Evolutionary conservation across 176 grass and related monocot species (phyloP).

Genomic region (Musa schizocarpa): DNA sequence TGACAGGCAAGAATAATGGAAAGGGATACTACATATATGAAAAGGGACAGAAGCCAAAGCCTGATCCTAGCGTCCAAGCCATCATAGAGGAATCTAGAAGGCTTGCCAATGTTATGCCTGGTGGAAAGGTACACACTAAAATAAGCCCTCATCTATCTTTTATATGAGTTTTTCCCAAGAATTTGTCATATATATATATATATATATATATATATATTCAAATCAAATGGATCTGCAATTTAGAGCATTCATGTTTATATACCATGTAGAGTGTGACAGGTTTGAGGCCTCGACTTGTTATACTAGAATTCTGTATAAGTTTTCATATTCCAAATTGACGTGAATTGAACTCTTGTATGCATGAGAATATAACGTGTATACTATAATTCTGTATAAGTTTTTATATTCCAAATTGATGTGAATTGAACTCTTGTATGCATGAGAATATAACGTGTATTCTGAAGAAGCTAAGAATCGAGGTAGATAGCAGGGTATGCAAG

Average conservation of each 20-base stretch:
- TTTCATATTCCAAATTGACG: too few relatives aligned
- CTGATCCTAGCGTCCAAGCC: constrained; percentile 66
- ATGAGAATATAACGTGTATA: too few relatives aligned
- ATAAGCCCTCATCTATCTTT: neutral
- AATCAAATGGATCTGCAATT: neutral
- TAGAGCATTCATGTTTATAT: neutral
- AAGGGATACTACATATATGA: constrained; percentile 96
- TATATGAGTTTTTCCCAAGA: neutral
- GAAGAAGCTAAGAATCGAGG: too few relatives aligned
- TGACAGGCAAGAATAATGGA: constrained; percentile 72
- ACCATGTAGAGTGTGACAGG: too few relatives aligned
- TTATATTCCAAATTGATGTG: too few relatives aligned
- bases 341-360: too few relatives aligned
- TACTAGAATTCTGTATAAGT: too few relatives aligned
- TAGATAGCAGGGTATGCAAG: too few relatives aligned
- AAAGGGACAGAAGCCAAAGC: constrained; percentile 83
- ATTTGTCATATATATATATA: neutral
- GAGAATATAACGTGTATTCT: too few relatives aligned
- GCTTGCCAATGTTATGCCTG: constrained; percentile 43
- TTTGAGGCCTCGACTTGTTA: too few relatives aligned
- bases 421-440: too few relatives aligned
- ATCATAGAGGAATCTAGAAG: constrained; percentile 74
- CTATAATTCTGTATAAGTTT: too few relatives aligned
- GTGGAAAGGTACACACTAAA: constrained; percentile 46
- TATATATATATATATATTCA: neutral